Percentiles rank a stretch among this genome's conserved stretches.
Evolutionary conservation across 176 grass and related monocot species (phyloP).

Genomic region (Bolboschoenus planiculmis): DNA sequence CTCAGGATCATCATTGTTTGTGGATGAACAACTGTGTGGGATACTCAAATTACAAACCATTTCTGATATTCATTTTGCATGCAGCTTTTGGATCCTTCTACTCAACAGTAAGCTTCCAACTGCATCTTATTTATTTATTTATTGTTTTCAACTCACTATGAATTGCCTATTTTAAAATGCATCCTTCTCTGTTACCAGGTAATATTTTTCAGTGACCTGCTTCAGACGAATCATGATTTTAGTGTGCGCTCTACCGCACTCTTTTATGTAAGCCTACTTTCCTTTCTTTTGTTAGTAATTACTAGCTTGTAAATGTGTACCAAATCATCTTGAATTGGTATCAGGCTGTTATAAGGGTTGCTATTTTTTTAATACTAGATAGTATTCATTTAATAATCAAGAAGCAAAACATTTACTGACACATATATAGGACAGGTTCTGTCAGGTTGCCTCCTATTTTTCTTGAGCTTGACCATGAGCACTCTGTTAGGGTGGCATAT

Average conservation of each 20-base stretch:
- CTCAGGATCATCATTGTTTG: slow-evolving; percentile 93
- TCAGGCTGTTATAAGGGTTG: neutral
- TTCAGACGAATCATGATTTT: slow-evolving; percentile 60
- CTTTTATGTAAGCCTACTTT: slow-evolving; percentile 58
- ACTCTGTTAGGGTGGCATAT: slow-evolving; percentile 88
- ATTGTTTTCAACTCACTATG: neutral
- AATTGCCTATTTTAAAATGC: neutral
- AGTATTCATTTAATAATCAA: neutral
- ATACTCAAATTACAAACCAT: slow-evolving; percentile 86
- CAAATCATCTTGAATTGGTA: neutral
- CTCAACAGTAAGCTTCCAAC: slow-evolving; percentile 43
- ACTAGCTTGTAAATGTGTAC: neutral
- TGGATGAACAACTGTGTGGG: slow-evolving; percentile 98
- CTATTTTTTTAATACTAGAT: neutral
- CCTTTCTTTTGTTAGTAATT: slow-evolving; percentile 8
- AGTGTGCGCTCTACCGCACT: slow-evolving; percentile 40
- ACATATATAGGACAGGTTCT: slow-evolving; percentile 37
- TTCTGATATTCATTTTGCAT: slow-evolving; percentile 75
- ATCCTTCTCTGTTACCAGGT: slow-evolving; percentile 31
- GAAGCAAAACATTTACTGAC: neutral
- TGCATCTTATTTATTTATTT: neutral
- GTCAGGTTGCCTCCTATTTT: slow-evolving; percentile 42
- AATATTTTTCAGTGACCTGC: slow-evolving; percentile 55
- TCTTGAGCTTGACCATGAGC: slow-evolving; percentile 64
- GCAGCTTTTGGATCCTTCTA: slow-evolving; percentile 76